Base-by-base conservation (phyloP, 352 stramenopile species). In the Globisporangium abappressorium region DNA sequence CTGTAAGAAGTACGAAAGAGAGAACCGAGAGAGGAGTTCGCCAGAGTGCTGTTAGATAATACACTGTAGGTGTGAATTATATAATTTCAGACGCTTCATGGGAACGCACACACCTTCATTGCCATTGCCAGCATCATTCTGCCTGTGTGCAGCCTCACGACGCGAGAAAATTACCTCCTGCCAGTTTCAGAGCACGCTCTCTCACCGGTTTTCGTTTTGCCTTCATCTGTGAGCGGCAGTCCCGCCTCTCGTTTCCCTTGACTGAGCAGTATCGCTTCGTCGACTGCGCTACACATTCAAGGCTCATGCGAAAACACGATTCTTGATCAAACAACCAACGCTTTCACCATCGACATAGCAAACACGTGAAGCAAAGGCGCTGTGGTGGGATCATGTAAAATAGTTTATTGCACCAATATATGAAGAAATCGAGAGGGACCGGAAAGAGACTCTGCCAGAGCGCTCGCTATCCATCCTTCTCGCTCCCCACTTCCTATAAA, bases 351-450 rank as follows among this genome's bases (percentile, higher is more conserved):
- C 8, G 5, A 51, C 14, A 57, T 12, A 22, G 6, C 11, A 43
- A 60, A 22, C 4, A 18, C 38, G 11, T 46, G 12, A 46, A n/a
- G 18, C 30, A 43, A 49, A 15, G 20, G 41, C 15, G 41, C 43
- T 11, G 43, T 51, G 43, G 43, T 51, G 18, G 18, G 18, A 18
- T 51, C 43, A 51, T 51, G 55, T 43, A 60, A 60, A 60, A 60
- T 60, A 60, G 55, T 60, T 60, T 60, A 60, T 41, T 60, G 55
- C 28, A 43, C 15, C 30, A 60, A 60, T 51, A 18, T 60, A 60
- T 60, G 55, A 20, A 60, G 55, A 60, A 36, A 34, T 14, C 11
- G 8, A 59, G 28, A 7, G 7, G 18, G 2, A 3, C 7, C 0
- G 7, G 6, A 22, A 9, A 51, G 41, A 49, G 41, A 49, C 41